Conservation (phyloP, 352 stramenopile species). For the Globisporangium barbulae region DNA sequence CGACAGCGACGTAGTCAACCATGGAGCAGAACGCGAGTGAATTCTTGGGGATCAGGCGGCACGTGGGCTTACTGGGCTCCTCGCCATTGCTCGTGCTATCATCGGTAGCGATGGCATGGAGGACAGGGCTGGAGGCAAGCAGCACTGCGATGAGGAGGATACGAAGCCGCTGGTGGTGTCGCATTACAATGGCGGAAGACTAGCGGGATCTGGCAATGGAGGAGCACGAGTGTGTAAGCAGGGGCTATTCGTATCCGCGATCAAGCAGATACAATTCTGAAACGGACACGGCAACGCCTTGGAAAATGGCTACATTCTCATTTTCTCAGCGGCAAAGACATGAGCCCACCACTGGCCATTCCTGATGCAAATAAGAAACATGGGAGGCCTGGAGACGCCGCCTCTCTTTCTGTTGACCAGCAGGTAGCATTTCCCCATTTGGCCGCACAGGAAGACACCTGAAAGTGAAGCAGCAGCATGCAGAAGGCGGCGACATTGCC, state of each 20-base stretch:
- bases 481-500: constrained; percentile 23
- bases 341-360: not conserved
- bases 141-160: not conserved
- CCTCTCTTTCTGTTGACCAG: not conserved
- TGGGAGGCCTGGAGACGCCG: not conserved
- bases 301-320: not conserved
- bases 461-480: constrained; percentile 2
- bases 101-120: constrained; percentile 14
- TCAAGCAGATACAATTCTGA: not conserved
- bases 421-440: not conserved
- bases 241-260: not conserved
- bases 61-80: constrained; percentile 44
- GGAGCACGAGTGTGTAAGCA: not conserved
- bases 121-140: not conserved
- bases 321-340: not conserved
- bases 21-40: constrained; percentile 81
- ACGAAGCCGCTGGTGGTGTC: not conserved
- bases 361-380: constrained; percentile 2
- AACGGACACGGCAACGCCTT: not conserved
- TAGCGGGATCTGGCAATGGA: not conserved
- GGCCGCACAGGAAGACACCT: not conserved
- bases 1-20: constrained; percentile 76
- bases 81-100: constrained; percentile 21
- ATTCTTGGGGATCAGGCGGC: constrained; percentile 48
- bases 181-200: not conserved